These are phyloP conservation scores for Elaphomyces granulatus DNA, from an alignment of 495 filamentous ascomycete genomes.

Conservation along the genomic window DNA sequence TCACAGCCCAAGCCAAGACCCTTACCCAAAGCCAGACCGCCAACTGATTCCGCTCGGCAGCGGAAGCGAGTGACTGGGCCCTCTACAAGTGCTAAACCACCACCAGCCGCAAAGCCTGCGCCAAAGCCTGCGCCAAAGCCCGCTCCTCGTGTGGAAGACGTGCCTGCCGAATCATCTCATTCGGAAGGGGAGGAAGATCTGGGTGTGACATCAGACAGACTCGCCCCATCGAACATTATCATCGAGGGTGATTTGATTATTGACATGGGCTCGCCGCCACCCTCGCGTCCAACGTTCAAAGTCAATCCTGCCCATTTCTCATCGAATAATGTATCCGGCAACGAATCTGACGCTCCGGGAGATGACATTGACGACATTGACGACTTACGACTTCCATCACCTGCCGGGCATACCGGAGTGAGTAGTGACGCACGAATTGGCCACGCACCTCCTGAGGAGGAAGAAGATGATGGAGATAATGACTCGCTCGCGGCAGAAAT, in stretches of 20 bases:
- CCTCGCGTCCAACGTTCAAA: constrained; percentile 21
- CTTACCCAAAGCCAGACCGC: constrained; percentile 18
- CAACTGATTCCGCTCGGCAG: constrained; percentile 25
- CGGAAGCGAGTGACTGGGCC: constrained; percentile 15
- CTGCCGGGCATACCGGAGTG: constrained; percentile 14
- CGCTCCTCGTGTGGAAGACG: constrained; percentile 10
- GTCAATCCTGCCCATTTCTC: constrained; percentile 31
- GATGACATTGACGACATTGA: constrained; percentile 27
- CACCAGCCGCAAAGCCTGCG: constrained; percentile 9
- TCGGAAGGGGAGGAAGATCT: constrained; percentile 22
- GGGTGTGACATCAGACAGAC: constrained; percentile 19
- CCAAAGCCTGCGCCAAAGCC: constrained; percentile 1
- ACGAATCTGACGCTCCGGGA: constrained; percentile 15
- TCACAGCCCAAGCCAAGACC: constrained; percentile 19
- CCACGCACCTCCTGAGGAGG: constrained; percentile 8
- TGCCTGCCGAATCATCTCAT: constrained; percentile 14
- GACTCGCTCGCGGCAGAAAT: constrained; percentile 31
- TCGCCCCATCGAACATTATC: constrained; percentile 32
- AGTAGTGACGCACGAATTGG: constrained; percentile 1
- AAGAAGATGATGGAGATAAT: constrained; percentile 25
- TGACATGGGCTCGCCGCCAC: constrained; percentile 36
- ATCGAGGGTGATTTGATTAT: constrained; percentile 36
- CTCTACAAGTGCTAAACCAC: constrained; percentile 2
- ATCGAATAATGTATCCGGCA: constrained; percentile 25
- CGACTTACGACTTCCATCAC: constrained; percentile 27